Percentiles rank a stretch among this genome's conserved stretches.
Conservation (phyloP, 2,329 filamentous ascomycete genomes). For the Penicillium crustosum region DNA sequence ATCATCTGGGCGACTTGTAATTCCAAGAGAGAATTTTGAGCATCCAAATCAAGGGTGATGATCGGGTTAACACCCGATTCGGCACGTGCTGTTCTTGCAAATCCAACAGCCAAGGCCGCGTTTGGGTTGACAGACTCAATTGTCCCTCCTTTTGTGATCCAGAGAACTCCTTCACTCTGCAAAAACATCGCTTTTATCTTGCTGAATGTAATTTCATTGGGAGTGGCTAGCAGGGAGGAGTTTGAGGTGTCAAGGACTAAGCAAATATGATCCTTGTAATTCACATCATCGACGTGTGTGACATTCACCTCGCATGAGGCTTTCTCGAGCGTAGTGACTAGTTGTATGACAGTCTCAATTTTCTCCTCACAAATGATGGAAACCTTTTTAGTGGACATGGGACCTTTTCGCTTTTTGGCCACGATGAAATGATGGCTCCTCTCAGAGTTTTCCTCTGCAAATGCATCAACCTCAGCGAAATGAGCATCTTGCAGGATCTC, state of each 20-base stretch:
- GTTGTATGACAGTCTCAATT: not conserved
- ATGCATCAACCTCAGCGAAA: not conserved
- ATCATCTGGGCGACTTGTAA: constrained; percentile 12
- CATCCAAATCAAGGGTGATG: constrained; percentile 27
- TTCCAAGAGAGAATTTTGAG: constrained; percentile 3
- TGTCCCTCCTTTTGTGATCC: constrained; percentile 25
- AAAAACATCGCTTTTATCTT: constrained; percentile 22
- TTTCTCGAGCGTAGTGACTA: constrained; percentile 2
- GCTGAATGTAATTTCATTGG: constrained; percentile 1
- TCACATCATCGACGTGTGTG: constrained; percentile 6
- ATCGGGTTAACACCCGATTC: constrained; percentile 26
- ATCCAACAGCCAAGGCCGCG: constrained; percentile 21
- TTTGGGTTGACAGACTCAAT: constrained; percentile 15
- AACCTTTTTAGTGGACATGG: not conserved
- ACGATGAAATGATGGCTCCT: constrained; percentile 8
- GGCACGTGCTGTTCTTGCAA: constrained; percentile 29
- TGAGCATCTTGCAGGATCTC: constrained; percentile 3
- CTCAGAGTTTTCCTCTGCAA: not conserved
- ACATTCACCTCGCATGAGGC: constrained; percentile 5
- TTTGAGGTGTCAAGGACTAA: constrained; percentile 20
- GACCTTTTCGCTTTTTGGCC: not conserved
- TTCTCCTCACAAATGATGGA: constrained; percentile 15
- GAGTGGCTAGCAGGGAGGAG: not conserved
- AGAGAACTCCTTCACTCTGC: constrained; percentile 20
- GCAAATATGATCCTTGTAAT: constrained; percentile 17